Evolutionary conservation across 257 asterid species (phyloP), one percentile per base, ranked within the genome.

Genomic region (Petunia axillaris): DNA sequence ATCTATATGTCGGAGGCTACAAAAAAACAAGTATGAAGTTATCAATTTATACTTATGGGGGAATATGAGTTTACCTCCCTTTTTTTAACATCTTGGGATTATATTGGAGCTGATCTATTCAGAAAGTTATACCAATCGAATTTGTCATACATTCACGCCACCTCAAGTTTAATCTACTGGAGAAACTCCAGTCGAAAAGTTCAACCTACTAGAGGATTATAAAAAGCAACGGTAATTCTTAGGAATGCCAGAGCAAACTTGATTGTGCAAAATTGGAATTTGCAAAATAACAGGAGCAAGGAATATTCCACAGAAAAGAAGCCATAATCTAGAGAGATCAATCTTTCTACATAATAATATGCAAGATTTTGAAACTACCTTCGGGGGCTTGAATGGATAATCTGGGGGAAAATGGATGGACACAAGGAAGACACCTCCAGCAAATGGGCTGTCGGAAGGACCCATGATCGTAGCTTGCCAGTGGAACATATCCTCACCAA

Each of bases 391-490:
- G 85, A 92, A 92, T 50, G 97, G 97, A 82, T 92, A 92, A 85
- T 92, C 97, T 43, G 97, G 97, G 1, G 97, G 97, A 43, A 90
- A 92, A 80, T 90, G 95, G 86, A 92, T 90, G 10, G 89, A 82
- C 73, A 89, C 91, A 25, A 88, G 82, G 85, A 92, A 92, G 41
- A 92, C 91, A 52, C 95, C 97, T 14, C 97, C 97, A 60, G 93
- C 39, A 83, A 89, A 92, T n/a, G 97, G 97, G 85, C 97, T 90
- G 46, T 90, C 97, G 0, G 91, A 65, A 53, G 97, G 97, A 82
- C 95, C 95, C 95, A 92, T 92, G 71, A 92, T 92, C 41, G 97
- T 92, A 75, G 97, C 97, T 83, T 90, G 95, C 94, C 95, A 92
- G 39, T 89, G 92, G 84, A 92, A 92, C 91, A 90, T 91, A 76